Percentiles rank a stretch among this genome's conserved stretches.
Conservation (phyloP, 208 protist species). For the Leishmania tarentolae region DNA sequence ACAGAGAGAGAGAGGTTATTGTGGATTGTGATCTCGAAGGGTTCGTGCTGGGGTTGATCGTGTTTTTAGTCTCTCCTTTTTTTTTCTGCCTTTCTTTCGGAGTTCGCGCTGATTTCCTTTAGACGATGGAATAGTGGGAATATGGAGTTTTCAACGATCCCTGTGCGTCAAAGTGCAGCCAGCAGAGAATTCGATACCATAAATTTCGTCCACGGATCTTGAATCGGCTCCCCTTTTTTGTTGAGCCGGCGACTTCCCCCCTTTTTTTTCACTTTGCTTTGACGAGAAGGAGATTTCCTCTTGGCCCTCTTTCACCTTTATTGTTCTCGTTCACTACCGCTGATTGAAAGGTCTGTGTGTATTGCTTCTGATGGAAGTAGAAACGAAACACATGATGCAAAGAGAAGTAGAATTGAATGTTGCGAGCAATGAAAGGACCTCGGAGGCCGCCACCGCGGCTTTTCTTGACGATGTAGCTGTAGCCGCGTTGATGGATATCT, state of each 20-base stretch:
- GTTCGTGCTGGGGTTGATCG: conserved; percentile 2
- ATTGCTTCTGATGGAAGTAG: neutral
- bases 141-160: neutral
- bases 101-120: neutral
- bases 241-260: neutral
- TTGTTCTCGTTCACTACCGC: neutral
- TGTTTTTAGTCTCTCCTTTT: conserved; percentile 24
- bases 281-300: neutral
- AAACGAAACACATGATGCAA: neutral
- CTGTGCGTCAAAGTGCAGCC: neutral
- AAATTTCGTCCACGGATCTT: neutral
- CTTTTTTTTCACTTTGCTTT: neutral
- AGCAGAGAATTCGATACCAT: neutral
- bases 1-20: neutral
- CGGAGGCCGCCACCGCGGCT: neutral
- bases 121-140: too few species aligned
- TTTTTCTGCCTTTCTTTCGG: conserved; percentile 16
- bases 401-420: neutral
- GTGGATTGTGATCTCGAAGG: neutral
- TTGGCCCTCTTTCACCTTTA: neutral
- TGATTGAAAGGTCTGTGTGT: neutral
- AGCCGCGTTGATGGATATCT: neutral
- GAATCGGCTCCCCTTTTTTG: conserved; percentile 1
- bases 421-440: neutral
- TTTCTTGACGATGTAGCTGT: neutral